Evolutionary conservation across 2,329 filamentous ascomycete species (phyloP).

Genomic region (Claviceps fusiformis): DNA sequence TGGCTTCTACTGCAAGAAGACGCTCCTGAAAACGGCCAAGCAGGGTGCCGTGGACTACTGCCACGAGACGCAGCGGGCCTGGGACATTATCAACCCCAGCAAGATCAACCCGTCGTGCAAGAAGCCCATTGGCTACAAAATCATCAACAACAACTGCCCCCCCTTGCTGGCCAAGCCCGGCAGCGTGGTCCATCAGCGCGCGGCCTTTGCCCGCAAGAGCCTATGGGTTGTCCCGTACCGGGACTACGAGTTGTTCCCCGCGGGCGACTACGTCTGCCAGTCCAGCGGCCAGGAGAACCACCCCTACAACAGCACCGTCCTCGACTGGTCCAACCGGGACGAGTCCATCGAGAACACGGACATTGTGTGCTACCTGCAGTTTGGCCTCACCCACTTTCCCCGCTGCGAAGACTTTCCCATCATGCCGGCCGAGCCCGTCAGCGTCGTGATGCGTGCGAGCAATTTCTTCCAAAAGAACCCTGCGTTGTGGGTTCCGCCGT

Average conservation of each 20-base stretch:
- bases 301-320: slow-evolving; percentile 14
- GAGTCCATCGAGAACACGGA: slow-evolving; percentile 37
- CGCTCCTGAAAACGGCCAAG: slow-evolving; percentile 11
- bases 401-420: slow-evolving; percentile 54
- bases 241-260: slow-evolving; percentile 28
- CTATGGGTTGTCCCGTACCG: slow-evolving; percentile 30
- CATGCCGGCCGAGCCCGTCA: slow-evolving; percentile 48
- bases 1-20: slow-evolving; percentile 41
- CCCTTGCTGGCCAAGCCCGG: slow-evolving; percentile 27
- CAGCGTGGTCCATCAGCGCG: slow-evolving; percentile 24
- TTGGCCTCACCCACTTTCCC: slow-evolving; percentile 46
- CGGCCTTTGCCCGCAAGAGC: slow-evolving; percentile 27
- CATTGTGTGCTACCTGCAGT: slow-evolving; percentile 37
- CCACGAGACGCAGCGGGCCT: slow-evolving; percentile 15
- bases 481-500: slow-evolving; percentile 34
- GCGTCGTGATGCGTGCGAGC: slow-evolving; percentile 33
- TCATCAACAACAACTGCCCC: slow-evolving; percentile 32
- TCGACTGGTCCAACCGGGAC: slow-evolving; percentile 34
- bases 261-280: slow-evolving; percentile 30
- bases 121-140: slow-evolving; percentile 31
- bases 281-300: slow-evolving; percentile 24
- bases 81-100: slow-evolving; percentile 28
- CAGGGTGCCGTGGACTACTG: slow-evolving; percentile 13
- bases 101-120: slow-evolving; percentile 25
- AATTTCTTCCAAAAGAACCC: slow-evolving; percentile 41